Evolutionary conservation across 345 rosid species (phyloP), one percentile per base, ranked within the genome.

Genomic region (Pelargonium nanum): DNA sequence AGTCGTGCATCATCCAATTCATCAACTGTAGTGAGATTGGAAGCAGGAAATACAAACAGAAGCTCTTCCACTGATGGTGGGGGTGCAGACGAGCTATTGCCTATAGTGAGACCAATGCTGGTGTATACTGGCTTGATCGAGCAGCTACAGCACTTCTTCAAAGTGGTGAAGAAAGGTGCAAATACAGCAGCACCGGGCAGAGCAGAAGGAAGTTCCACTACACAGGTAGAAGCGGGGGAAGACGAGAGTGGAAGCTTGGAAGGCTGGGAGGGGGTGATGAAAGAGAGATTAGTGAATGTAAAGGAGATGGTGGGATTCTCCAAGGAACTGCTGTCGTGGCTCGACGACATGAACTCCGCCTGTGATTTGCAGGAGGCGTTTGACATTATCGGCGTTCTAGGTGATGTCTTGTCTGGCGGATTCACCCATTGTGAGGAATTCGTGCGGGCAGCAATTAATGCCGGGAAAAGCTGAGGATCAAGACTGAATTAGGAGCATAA

Each of bases 51-150:
- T 62, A 70, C 64, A 57, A 66, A 78, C 63, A 75, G 65, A 68
- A 70, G 69, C 54, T 59, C 72, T 7, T 53, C 76, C 21, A 22
- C 77, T 16, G 94, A 79, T 72, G 63, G 71, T 1, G 71, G 69
- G 25, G 63, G 72, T 30, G 32, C 60, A 24, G 80, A 81, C 55
- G 96, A 89, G 52, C 84, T 89, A 19, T 77, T 93, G 32, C 61
- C 90, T 1, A 75, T 87, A 25, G 64, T 87, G 32, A 79, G 82
- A 50, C 94, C 89, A 5, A 91, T 91, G 88, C 91, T 91, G 20
- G 89, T 88, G 25, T 91, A 91, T 75, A 78, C 86, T 10, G 97
- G 99, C 21, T 66, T 93, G 84, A 79, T 93, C 22, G 96, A 93
- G 80, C 99, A 87, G 82, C 78, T 93, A 66, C 99, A 93, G 70